These are phyloP conservation scores for Neovahlkampfia damariscottae DNA, from an alignment of 78 protist genomes.

Conservation along the genomic window DNA sequence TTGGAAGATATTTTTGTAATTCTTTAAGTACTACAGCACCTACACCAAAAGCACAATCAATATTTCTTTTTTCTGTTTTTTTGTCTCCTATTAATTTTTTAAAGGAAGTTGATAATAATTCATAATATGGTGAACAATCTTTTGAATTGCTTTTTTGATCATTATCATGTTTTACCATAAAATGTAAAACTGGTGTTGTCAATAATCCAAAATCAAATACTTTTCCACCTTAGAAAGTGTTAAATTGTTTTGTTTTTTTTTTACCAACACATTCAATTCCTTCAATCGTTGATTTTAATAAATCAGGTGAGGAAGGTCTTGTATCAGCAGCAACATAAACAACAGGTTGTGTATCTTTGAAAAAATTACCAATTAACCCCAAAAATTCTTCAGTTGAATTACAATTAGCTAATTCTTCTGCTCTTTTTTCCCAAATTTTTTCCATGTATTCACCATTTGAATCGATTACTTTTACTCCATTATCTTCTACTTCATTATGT, in stretches of 20 bases:
- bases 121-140: not conserved
- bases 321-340: constrained; percentile 20
- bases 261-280: not conserved
- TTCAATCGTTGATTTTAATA: not conserved
- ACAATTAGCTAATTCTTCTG: constrained; percentile 30
- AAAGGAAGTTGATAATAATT: not conserved
- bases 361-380: not conserved
- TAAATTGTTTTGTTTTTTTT: too few species aligned
- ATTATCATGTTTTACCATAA: constrained; percentile 2
- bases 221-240: too few species aligned
- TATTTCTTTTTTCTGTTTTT: not conserved
- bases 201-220: constrained; percentile 23
- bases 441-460: constrained; percentile 38
- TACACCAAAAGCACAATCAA: constrained; percentile 46
- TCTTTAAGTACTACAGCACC: constrained; percentile 23
- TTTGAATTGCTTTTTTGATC: not conserved
- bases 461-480: constrained; percentile 49
- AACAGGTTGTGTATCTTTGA: not conserved
- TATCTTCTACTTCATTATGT: constrained; percentile 53
- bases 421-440: constrained; percentile 23
- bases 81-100: not conserved
- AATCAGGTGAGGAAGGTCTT: not conserved
- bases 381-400: not conserved
- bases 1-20: not conserved
- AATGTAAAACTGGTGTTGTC: constrained; percentile 61